A percentile compares a stretch with the other conserved stretches of the same genome.
Evolutionary conservation across 108 stramenopile genomes (phyloP).

Genomic region (Chaetoceros tenuissimus): DNA sequence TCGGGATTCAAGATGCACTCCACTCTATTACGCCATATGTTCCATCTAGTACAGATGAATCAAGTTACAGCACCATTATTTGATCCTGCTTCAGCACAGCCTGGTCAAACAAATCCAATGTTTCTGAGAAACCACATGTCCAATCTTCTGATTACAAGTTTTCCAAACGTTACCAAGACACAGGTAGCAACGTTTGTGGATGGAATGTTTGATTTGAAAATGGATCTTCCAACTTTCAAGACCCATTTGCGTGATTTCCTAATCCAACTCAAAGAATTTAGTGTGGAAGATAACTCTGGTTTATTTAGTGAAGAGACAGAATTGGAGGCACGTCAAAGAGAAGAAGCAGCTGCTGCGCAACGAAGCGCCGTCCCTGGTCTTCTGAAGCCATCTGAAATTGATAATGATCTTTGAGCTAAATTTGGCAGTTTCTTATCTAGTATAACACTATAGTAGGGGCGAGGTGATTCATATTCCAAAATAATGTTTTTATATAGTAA

Average conservation of each 20-base stretch:
- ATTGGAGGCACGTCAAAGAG: conserved; percentile 40
- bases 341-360: conserved; percentile 64
- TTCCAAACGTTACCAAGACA: conserved; percentile 86
- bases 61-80: conserved; percentile 94
- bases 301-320: conserved; percentile 91
- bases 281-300: conserved; percentile 91
- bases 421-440: too few relatives aligned
- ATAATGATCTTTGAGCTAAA: conserved; percentile 86
- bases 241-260: conserved; percentile 97
- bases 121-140: conserved; percentile 92
- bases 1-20: conserved; percentile 98
- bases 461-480: too few relatives aligned
- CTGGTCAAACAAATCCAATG: conserved; percentile 76
- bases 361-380: conserved; percentile 94
- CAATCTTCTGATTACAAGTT: conserved; percentile 80
- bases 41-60: conserved; percentile 89
- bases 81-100: conserved; percentile 63
- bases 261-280: conserved; percentile 97
- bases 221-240: conserved; percentile 97
- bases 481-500: too few relatives aligned
- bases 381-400: conserved; percentile 93
- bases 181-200: conserved; percentile 92
- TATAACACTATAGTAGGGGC: too few relatives aligned
- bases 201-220: conserved; percentile 94
- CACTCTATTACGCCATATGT: conserved; percentile 92